Evolutionary conservation across 306 rosid genomes (phyloP), one percentile per base, ranked within the genome.

Genomic region (Senna siamea): DNA sequence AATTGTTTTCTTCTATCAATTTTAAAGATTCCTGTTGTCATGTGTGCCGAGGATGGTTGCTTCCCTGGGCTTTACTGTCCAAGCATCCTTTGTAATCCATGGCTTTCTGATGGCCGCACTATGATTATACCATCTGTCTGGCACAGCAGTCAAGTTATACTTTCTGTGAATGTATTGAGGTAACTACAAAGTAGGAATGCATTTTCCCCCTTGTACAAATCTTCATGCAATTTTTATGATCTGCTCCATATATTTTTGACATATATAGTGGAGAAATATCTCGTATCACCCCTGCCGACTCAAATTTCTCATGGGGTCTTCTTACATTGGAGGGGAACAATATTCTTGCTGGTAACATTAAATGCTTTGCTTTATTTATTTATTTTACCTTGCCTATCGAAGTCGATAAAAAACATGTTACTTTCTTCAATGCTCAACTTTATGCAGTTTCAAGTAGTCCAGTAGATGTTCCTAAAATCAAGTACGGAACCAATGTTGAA

Each of bases 91-190:
- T 65, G 76, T 55, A 70, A 87, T 73, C 96, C 97, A 20, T 94
- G 99, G 99, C 93, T 94, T 85, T 88, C 92, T 23, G 95, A 94
- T 89, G 96, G 96, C 62, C 55, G 79, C 81, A 89, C 93, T 35
- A 76, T 94, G 85, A 86, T 89, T 66, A 61, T 84, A 80, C 65
- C 93, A 35, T 88, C 99, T 66, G 3, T 79, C 72, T 94, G 99
- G 99, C 81, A 79, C 76, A 94, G 96, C 81, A 56, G 84, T 75
- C 80, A 84, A 78, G 96, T 85, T 61, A 81, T 94, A 79, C 93
- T 94, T 80, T 94, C 97, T 35, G 84, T 89, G 67, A 86, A 94
- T 73, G 87, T 84, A 23, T 72, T 89, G 81, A 94, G 97, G 99
- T 86, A 86, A 82, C 74, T 61, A 19, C 46, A 37, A n/a, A 43